Percentiles rank a stretch among this genome's conserved stretches.
These are phyloP conservation scores for Aristolochia californica DNA, from an alignment of 164 flowering plant species.

Conservation along the genomic window DNA sequence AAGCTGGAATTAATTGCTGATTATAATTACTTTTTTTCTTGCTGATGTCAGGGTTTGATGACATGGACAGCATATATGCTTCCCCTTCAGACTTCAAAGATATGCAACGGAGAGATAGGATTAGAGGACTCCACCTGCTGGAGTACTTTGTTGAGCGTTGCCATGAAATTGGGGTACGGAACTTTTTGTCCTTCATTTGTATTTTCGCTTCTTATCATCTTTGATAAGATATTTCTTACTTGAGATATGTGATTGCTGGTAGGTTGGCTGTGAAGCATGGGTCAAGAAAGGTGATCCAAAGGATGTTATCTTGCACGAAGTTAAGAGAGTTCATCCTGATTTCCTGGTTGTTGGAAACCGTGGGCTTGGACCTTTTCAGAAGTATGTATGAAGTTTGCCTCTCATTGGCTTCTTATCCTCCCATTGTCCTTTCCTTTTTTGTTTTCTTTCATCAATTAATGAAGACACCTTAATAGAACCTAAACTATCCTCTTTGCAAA, in stretches of 20 bases:
- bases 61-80: conserved; percentile 77
- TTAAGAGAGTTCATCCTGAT: conserved; percentile 64
- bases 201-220: too few species aligned
- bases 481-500: too few species aligned
- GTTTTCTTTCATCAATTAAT: neutral
- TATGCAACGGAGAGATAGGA: conserved; percentile 41
- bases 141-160: conserved; percentile 70
- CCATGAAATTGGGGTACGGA: conserved; percentile 67
- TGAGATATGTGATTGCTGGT: too few species aligned
- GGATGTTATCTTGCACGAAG: conserved; percentile 81
- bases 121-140: conserved; percentile 74
- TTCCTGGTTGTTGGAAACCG: conserved; percentile 83
- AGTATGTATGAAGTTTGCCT: conserved; percentile 27
- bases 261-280: conserved; percentile 93
- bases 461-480: too few species aligned
- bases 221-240: too few species aligned
- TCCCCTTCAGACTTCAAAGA: conserved; percentile 73
- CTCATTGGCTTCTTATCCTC: neutral
- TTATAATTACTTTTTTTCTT: neutral
- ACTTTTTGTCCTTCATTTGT: conserved; percentile 1
- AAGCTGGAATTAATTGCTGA: too few species aligned
- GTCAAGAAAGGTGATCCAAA: conserved; percentile 80
- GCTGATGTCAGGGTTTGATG: conserved; percentile 64
- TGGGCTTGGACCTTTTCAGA: conserved; percentile 94
- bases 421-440: neutral